Base-by-base conservation (phyloP, 805 yeast genomes). In the Metschnikowia santaceciliae region DNA sequence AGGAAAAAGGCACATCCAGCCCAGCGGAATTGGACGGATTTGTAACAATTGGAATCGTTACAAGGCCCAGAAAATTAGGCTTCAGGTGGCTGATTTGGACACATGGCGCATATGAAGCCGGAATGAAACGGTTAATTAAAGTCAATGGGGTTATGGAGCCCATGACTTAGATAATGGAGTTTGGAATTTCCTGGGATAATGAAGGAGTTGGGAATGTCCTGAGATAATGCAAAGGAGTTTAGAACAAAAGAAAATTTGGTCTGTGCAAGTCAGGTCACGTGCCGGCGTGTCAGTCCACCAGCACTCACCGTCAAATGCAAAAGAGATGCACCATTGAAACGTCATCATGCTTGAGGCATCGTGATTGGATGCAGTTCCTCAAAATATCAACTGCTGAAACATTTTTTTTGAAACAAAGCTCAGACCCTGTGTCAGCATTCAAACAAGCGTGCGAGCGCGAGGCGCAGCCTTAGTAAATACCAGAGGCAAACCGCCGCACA, bases 21-120 rank as follows among this genome's bases (percentile, higher is more conserved):
- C 43, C 45, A 11, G 55, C 56, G n/a, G 41, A 38, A 37, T 23
- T 59, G 19, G 54, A 54, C 6, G 49, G 36, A 48, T 73, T 75
- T 17, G 53, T 43, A 0, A 34, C 55, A 51, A 74, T 57, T 3
- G 69, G 65, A 23, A 77, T 64, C n/a, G 57, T 46, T 3, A 72
- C 62, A 15, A 54, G 40, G 32, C 83, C 83, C 14, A 61, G 66
- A 61, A 80, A 80, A 58, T 77, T 79, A 8, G 79, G 70, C 63
- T 75, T 77, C 15, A 57, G 49, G 48, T 76, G 81, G 61, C 71
- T 72, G 36, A 80, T 57, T 3, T 59, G 60, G 32, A 80, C 54
- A 6, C 50, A 48, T 34, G 80, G 60, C 17, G 61, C 67, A 56
- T 81, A 81, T 13, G 60, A 53, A 5, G 53, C 39, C 6, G 83